phyloP scores from a whole-genome alignment of 169 alveolate genomes.

The Babesia ovis region DNA sequence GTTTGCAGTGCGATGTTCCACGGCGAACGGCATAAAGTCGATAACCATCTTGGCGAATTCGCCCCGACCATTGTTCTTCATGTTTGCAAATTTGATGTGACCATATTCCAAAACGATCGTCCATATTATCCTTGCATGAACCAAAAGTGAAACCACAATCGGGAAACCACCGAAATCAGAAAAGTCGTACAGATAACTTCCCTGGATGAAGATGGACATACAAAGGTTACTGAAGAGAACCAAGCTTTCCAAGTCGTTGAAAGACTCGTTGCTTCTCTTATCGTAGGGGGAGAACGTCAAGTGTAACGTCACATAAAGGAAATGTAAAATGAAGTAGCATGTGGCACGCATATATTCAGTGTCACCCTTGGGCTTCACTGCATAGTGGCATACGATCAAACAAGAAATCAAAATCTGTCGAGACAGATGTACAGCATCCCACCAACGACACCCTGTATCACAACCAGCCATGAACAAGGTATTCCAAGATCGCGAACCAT shows the following conservation, averaged over 20 bases:
- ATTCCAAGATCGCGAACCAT: slow-evolving; percentile 49
- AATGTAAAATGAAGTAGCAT: slow-evolving; percentile 26
- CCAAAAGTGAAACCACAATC: slow-evolving; percentile 28
- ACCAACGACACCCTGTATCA: slow-evolving; percentile 33
- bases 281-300: slow-evolving; percentile 51
- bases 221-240: slow-evolving; percentile 23
- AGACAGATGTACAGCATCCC: slow-evolving; percentile 58
- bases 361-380: slow-evolving; percentile 40
- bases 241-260: slow-evolving; percentile 28
- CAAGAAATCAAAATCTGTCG: slow-evolving; percentile 33
- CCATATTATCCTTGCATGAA: slow-evolving; percentile 39
- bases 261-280: slow-evolving; percentile 8
- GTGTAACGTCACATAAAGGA: slow-evolving; percentile 24
- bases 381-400: slow-evolving; percentile 43
- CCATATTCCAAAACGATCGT: slow-evolving; percentile 42
- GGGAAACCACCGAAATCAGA: slow-evolving; percentile 56
- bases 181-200: slow-evolving; percentile 50
- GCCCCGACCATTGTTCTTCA: slow-evolving; percentile 9
- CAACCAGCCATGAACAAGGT: slow-evolving; percentile 57
- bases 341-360: slow-evolving; percentile 44
- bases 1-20: slow-evolving; percentile 32
- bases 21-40: slow-evolving; percentile 22
- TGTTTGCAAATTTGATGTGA: slow-evolving; percentile 19
- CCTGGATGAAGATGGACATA: slow-evolving; percentile 44
- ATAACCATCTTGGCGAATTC: slow-evolving; percentile 17